These are phyloP conservation scores for Xylaria sp. DNA, from an alignment of 2,329 filamentous ascomycete species.

Conservation along the genomic window DNA sequence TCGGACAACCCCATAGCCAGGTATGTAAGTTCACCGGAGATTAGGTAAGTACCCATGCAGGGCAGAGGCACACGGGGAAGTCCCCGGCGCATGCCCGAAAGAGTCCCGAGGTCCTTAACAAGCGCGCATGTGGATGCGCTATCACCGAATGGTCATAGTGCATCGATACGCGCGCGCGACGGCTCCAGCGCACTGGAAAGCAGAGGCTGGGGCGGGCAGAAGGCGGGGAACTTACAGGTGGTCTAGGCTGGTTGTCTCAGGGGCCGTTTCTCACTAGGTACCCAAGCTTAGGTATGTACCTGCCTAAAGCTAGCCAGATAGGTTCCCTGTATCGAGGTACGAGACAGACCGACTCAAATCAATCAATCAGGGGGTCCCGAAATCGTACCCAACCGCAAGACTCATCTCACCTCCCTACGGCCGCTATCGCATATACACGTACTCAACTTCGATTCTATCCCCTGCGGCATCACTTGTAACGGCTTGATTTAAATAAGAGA, in stretches of 20 bases:
- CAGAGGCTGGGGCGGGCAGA: neutral
- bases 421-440: neutral
- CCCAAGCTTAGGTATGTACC: neutral
- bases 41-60: neutral
- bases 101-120: neutral
- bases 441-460: neutral
- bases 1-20: too few relatives aligned
- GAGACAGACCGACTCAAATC: neutral
- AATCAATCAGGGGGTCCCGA: too few relatives aligned
- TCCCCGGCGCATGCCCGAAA: slow-evolving; percentile 5
- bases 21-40: neutral
- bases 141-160: slow-evolving; percentile 18
- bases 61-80: slow-evolving; percentile 2
- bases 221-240: neutral
- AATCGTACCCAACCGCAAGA: neutral
- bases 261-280: neutral
- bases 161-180: slow-evolving; percentile 14
- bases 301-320: neutral
- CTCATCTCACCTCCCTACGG: neutral
- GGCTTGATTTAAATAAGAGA: neutral
- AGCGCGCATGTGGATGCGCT: slow-evolving; percentile 15
- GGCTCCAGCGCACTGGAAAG: slow-evolving; percentile 10
- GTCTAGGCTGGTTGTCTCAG: slow-evolving; percentile 7
- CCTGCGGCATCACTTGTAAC: neutral
- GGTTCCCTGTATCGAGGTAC: neutral